These are phyloP conservation scores for Phycomyces nitens DNA, from an alignment of 192 early-diverging fungal species.

Conservation along the genomic window DNA sequence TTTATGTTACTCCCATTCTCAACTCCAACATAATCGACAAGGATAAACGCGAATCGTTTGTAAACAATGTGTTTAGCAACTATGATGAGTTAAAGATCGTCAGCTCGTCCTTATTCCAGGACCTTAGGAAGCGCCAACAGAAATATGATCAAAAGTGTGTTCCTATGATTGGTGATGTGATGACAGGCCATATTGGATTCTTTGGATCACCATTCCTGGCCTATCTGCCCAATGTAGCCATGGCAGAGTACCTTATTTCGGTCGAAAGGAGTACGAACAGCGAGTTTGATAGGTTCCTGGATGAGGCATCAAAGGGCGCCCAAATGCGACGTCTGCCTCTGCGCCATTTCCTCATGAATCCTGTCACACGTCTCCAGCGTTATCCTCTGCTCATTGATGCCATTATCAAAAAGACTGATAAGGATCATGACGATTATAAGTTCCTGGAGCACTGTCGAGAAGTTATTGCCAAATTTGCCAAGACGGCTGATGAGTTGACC, in stretches of 20 bases:
- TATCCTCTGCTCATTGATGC: constrained; percentile 84
- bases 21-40: constrained; percentile 17
- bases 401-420: constrained; percentile 77
- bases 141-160: constrained; percentile 57
- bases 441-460: constrained; percentile 44
- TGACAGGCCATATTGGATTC: constrained; percentile 64
- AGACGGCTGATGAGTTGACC: constrained; percentile 1
- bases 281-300: constrained; percentile 71
- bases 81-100: constrained; percentile 28
- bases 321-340: constrained; percentile 25
- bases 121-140: constrained; percentile 50
- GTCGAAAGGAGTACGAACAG: constrained; percentile 66
- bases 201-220: constrained; percentile 72
- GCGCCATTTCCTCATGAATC: constrained; percentile 59
- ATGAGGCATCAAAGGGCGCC: constrained; percentile 30
- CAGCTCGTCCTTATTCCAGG: constrained; percentile 58
- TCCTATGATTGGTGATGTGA: constrained; percentile 79
- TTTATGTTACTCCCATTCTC: constrained; percentile 9
- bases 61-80: constrained; percentile 76
- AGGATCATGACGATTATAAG: constrained; percentile 72
- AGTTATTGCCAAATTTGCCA: constrained; percentile 7
- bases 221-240: constrained; percentile 81
- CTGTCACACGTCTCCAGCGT: constrained; percentile 79
- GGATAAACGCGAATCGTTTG: constrained; percentile 61
- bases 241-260: constrained; percentile 77